Base-by-base conservation (phyloP, 345 rosid species). In the Schrenkiella parvula region DNA sequence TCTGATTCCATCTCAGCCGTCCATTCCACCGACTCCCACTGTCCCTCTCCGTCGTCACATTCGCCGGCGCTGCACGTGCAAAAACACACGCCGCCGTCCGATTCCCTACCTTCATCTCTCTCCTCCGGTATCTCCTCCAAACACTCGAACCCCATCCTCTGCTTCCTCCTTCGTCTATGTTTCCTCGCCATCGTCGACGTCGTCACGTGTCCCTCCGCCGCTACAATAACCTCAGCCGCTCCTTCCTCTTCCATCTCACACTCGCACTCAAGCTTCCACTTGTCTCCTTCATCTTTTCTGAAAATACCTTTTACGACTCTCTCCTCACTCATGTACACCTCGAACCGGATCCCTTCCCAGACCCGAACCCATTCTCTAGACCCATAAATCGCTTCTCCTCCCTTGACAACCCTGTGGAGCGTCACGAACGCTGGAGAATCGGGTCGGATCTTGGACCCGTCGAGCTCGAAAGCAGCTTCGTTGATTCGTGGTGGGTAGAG, bases 71-170 rank as follows among this genome's bases (percentile, higher is more conserved):
- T 75, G 5, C 78, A 87, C 37, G 83, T 64, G 38, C 77, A 55
- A 72, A 82, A 79, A 54, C 80, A 75, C 39, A 67, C 23, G 1
- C 84, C 80, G 18, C 79, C 88, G 69, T 78, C 81, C 32, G 54
- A 43, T 44, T 75, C 89, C 1, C 46, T 78, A 2, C 54, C 79
- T 17, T 39, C 82, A 50, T 80, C 87, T 26, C 78, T 72, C 53
- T 83, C 89, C 84, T 93, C 97, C 2, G 97, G 98, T 6, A 93
- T 93, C 80, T 82, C 91, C 78, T 83, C 91, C 75, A 93, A 47
- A 73, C 71, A 75, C 21, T 69, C 75, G 47, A 76, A 70, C 21
- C 81, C 73, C 31, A 28, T 26, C 62, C 56, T 61, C 31, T 69
- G 58, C 26, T 55, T 68, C 17, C 67, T 77, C 78, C 68, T 78